These are phyloP conservation scores for Apiospora kogelbergensis DNA, from an alignment of 2,329 filamentous ascomycete species.

Conservation along the genomic window DNA sequence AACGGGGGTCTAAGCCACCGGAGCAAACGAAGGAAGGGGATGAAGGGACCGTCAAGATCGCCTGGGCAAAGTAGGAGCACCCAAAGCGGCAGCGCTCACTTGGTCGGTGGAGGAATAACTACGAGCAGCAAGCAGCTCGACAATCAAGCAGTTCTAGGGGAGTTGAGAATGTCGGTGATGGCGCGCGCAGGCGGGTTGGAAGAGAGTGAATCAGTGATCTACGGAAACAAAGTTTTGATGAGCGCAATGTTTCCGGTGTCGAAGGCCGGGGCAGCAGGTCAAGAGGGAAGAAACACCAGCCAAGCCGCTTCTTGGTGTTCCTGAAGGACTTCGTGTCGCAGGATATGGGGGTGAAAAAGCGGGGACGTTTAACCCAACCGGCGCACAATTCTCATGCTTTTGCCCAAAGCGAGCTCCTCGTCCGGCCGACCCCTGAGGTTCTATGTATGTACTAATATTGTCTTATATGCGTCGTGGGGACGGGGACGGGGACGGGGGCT, in stretches of 20 bases:
- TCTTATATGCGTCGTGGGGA: slow-evolving; percentile 3
- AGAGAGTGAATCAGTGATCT: slow-evolving; percentile 23
- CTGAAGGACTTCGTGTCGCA: slow-evolving; percentile 17
- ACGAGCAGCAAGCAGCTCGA: slow-evolving; percentile 5
- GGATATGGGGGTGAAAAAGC: slow-evolving; percentile 15
- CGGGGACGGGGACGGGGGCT: neutral
- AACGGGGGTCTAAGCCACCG: neutral
- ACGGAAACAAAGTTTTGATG: slow-evolving; percentile 25
- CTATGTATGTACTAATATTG: too few relatives aligned
- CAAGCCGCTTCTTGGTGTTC: slow-evolving; percentile 11
- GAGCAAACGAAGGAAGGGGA: neutral
- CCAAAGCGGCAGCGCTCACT: neutral
- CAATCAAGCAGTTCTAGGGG: neutral
- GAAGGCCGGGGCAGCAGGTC: slow-evolving; percentile 1
- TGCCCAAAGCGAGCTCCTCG: slow-evolving; percentile 13
- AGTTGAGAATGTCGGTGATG: neutral
- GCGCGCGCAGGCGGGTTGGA: slow-evolving; percentile 2
- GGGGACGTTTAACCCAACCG: slow-evolving; percentile 8
- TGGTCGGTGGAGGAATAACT: neutral
- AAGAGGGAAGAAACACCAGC: slow-evolving; percentile 8
- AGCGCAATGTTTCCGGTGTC: slow-evolving; percentile 15
- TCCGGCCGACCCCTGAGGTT: slow-evolving; percentile 3
- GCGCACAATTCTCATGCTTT: slow-evolving; percentile 7
- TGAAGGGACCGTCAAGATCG: slow-evolving; percentile 3
- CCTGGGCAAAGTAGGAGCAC: neutral